phyloP scores from a whole-genome alignment of 2,329 filamentous ascomycete genomes.

The Arthroderma sp. region DNA sequence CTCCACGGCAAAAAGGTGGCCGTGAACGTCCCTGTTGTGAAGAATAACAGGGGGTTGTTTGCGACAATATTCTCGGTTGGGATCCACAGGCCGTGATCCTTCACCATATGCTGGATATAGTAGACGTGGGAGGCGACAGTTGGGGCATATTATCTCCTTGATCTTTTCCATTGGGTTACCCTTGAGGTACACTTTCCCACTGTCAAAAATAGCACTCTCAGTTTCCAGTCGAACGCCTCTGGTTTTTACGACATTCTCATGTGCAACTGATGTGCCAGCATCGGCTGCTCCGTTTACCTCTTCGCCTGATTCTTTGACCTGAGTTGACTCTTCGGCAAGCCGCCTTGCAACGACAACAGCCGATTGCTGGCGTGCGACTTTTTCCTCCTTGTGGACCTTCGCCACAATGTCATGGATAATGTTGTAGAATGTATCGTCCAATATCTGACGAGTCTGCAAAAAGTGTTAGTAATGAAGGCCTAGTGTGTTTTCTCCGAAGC shows the following conservation, averaged over 20 bases:
- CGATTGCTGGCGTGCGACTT: slow-evolving; percentile 47
- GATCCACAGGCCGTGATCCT: slow-evolving; percentile 39
- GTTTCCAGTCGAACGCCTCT: slow-evolving; percentile 36
- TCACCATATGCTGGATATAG: slow-evolving; percentile 45
- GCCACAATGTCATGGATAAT: slow-evolving; percentile 50
- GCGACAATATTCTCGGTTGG: slow-evolving; percentile 46
- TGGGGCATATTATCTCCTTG: slow-evolving; percentile 48
- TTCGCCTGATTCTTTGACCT: slow-evolving; percentile 24
- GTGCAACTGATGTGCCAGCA: slow-evolving; percentile 25
- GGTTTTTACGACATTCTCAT: slow-evolving; percentile 24
- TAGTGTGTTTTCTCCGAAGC: background rate
- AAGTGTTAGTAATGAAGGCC: background rate
- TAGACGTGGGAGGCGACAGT: slow-evolving; percentile 48
- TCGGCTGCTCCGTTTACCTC: slow-evolving; percentile 22
- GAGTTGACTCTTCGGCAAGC: slow-evolving; percentile 29
- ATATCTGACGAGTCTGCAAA: slow-evolving; percentile 34
- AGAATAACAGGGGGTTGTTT: slow-evolving; percentile 46
- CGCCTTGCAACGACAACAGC: slow-evolving; percentile 35
- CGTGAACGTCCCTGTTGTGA: slow-evolving; percentile 51
- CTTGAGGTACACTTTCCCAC: slow-evolving; percentile 42
- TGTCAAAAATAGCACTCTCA: slow-evolving; percentile 41
- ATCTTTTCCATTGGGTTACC: slow-evolving; percentile 48
- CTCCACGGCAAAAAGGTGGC: slow-evolving; percentile 35
- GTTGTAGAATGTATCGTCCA: slow-evolving; percentile 48
- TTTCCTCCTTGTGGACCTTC: slow-evolving; percentile 48